A percentile compares a stretch with the other conserved stretches of the same genome.
These are phyloP conservation scores for Helotiales sp. DNA, from an alignment of 2,329 filamentous ascomycete species.

Conservation along the genomic window DNA sequence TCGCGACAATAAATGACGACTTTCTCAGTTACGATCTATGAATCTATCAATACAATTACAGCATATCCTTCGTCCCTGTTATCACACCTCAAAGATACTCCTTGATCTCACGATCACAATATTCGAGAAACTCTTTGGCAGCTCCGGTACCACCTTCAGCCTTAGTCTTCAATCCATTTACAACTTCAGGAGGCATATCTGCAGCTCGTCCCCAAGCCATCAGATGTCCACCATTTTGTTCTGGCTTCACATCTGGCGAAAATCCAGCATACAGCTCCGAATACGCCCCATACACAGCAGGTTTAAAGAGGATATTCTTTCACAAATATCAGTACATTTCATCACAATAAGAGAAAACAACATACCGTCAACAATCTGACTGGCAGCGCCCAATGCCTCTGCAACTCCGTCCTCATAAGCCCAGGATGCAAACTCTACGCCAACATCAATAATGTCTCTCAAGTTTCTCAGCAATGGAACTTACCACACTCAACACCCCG, in stretches of 20 bases:
- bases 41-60: not conserved
- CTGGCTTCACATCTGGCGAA: constrained; percentile 33
- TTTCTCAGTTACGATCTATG: not conserved
- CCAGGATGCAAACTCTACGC: constrained; percentile 40
- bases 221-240: constrained; percentile 40
- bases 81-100: constrained; percentile 13
- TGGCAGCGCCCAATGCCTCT: constrained; percentile 29
- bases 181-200: constrained; percentile 21
- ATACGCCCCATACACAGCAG: constrained; percentile 37
- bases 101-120: constrained; percentile 35
- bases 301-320: constrained; percentile 30
- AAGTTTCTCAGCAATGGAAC: not conserved
- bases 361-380: constrained; percentile 21
- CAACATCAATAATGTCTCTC: constrained; percentile 5
- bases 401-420: constrained; percentile 40
- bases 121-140: constrained; percentile 37
- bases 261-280: constrained; percentile 40
- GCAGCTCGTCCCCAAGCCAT: constrained; percentile 43
- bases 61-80: not conserved
- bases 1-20: constrained; percentile 7
- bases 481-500: constrained; percentile 37
- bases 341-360: not conserved
- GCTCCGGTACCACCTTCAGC: constrained; percentile 32
- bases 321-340: not conserved
- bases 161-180: constrained; percentile 25